These are phyloP conservation scores for Cadophora malorum DNA, from an alignment of 2,329 filamentous ascomycete genomes.

Conservation along the genomic window DNA sequence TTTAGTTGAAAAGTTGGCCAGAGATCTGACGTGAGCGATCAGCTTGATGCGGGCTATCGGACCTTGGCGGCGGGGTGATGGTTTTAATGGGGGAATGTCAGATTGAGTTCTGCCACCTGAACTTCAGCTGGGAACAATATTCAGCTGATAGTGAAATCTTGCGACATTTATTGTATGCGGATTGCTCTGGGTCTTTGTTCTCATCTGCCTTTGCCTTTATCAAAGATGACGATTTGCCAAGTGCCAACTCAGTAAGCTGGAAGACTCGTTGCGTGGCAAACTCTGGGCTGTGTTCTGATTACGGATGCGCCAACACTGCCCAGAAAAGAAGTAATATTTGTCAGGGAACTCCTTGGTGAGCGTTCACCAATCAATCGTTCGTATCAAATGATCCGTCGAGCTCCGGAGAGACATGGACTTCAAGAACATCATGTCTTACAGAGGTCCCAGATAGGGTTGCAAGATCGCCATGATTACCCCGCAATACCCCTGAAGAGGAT, in stretches of 20 bases:
- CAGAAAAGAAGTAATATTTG: not conserved
- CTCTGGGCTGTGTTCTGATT: not conserved
- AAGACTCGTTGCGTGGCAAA: conserved; percentile 4
- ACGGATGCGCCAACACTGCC: not conserved
- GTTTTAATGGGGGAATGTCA: not conserved
- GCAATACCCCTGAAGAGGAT: conserved; percentile 11
- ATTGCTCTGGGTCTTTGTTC: not conserved
- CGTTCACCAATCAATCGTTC: too few relatives aligned
- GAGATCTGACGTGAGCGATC: conserved; percentile 20
- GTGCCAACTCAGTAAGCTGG: conserved; percentile 5
- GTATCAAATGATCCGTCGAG: not conserved
- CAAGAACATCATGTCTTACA: not conserved
- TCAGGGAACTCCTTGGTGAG: not conserved
- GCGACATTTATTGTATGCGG: not conserved
- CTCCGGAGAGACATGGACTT: too few relatives aligned
- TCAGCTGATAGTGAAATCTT: not conserved
- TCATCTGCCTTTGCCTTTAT: not conserved
- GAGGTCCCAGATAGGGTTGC: not conserved
- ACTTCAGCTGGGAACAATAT: not conserved
- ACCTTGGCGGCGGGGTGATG: conserved; percentile 17
- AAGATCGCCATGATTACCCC: conserved; percentile 10
- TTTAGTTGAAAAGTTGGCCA: not conserved
- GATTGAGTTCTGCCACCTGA: not conserved
- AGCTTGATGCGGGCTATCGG: conserved; percentile 9
- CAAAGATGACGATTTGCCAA: conserved; percentile 6